phyloP scores from a whole-genome alignment of 2,329 filamentous ascomycete species.

The Colletotrichum magnum region DNA sequence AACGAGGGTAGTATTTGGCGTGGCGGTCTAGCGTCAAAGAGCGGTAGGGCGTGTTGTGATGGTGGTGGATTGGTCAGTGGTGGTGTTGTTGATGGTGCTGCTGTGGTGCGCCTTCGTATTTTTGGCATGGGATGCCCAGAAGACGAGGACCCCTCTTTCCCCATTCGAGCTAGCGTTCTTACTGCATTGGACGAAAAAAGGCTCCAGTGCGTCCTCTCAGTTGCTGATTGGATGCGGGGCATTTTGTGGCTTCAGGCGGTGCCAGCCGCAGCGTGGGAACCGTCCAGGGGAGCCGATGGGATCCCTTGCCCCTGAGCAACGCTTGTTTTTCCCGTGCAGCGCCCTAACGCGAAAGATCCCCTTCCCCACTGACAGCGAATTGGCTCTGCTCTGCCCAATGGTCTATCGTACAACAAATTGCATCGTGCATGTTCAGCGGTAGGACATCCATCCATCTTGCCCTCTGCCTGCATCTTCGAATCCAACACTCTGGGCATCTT shows the following conservation, averaged over 20 bases:
- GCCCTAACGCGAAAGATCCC: not conserved
- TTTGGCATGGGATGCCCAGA: slow-evolving; percentile 18
- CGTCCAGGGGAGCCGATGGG: slow-evolving; percentile 24
- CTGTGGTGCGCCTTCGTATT: slow-evolving; percentile 33
- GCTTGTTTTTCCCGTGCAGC: slow-evolving; percentile 25
- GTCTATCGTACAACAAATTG: not conserved
- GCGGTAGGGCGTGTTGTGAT: not conserved
- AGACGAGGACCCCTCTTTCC: slow-evolving; percentile 14
- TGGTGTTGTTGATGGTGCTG: not conserved
- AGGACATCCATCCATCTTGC: too few species aligned
- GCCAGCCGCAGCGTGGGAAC: slow-evolving; percentile 27
- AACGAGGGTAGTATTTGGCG: not conserved
- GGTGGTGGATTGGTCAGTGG: not conserved
- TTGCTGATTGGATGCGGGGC: slow-evolving; percentile 12
- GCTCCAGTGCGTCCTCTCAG: not conserved
- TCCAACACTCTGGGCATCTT: not conserved
- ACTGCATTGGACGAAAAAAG: slow-evolving; percentile 19
- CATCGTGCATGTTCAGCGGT: not conserved
- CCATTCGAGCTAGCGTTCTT: not conserved
- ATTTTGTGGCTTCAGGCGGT: slow-evolving; percentile 20
- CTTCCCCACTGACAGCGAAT: not conserved
- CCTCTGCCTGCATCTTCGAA: too few species aligned
- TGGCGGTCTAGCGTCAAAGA: slow-evolving; percentile 4
- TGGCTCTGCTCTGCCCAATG: slow-evolving; percentile 4
- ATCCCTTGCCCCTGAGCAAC: slow-evolving; percentile 32